Conservation (phyloP, 2,329 filamentous ascomycete species). For the Sarocladium brachiariae region DNA sequence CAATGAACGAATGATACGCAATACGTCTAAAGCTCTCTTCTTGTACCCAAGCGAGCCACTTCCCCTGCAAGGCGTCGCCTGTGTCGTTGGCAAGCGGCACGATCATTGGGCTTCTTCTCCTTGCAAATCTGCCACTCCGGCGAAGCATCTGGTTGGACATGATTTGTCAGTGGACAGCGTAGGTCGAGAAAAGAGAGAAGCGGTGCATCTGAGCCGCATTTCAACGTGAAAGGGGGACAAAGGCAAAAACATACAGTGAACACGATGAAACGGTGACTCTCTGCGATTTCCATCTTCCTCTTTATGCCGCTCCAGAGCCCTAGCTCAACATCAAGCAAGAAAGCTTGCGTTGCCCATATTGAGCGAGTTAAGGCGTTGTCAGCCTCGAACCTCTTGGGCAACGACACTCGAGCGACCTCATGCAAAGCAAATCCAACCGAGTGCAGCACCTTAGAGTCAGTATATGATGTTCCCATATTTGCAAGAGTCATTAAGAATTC, state of each 20-base stretch:
- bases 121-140: constrained; percentile 47
- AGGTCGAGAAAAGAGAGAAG: too few species aligned
- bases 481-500: not conserved
- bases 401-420: not conserved
- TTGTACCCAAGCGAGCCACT: constrained; percentile 22
- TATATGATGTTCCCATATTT: not conserved
- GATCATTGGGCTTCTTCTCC: not conserved
- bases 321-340: constrained; percentile 42
- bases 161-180: constrained; percentile 47
- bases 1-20: constrained; percentile 56
- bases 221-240: too few species aligned
- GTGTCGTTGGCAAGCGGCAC: not conserved
- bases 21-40: constrained; percentile 26
- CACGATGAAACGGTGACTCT: constrained; percentile 40
- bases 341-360: constrained; percentile 31
- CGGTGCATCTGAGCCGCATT: too few species aligned
- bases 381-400: constrained; percentile 33
- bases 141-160: constrained; percentile 58
- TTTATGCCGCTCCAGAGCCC: constrained; percentile 49
- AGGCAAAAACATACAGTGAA: constrained; percentile 36
- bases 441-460: not conserved
- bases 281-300: constrained; percentile 50
- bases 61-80: constrained; percentile 10
- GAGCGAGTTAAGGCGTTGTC: constrained; percentile 40
- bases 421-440: not conserved